Evolutionary conservation across 2,329 filamentous ascomycete species (phyloP), one percentile per base, ranked within the genome.

Genomic region (Fusarium subtropicale): DNA sequence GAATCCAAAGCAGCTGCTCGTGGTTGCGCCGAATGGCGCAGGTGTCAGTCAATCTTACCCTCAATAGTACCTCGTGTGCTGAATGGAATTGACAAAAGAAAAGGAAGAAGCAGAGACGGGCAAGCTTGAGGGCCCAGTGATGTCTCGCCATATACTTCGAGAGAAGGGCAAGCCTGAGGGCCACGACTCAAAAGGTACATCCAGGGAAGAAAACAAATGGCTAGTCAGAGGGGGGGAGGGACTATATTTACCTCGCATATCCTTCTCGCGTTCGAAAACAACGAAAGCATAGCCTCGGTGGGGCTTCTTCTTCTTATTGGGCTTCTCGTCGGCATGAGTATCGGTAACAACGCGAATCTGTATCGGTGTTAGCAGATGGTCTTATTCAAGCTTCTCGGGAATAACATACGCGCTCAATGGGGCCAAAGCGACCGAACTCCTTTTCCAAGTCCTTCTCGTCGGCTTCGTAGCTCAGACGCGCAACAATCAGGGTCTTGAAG

Each of bases 231-330:
- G 78, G 68, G 56, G 48, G 38, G 46, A 62, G 50, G 47, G 69
- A 82, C 79, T 79, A 77, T 79, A 81, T 81, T 89, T 97, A 97
- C 94, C 94, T 93, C 97, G 97, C 94, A 98, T 97, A 79, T 98
- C 96, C 81, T 95, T 94, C 82, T 98, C 96, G 79, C 93, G 91
- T 81, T 98, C 95, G 78, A 95, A 99, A 56, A 98, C 93, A 73
- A 99, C 91, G 78, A 99, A 99, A 66, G 93, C 96, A 80, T 99
- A 99, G 66, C 96, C 96, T 76, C 91, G 87, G 77, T 97, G 92
- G 52, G 90, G 83, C 83, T 94, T 94, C 77, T 91, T 91, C 78
- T 92, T 90, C 82, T 94, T 93, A 75, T 91, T 92, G 59, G 86
- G 88, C 79, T 86, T 91, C 76, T 87, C 87, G 72, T 86, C 82